Conservation (phyloP, 805 yeast species). For the Candida nanaspora region DNA sequence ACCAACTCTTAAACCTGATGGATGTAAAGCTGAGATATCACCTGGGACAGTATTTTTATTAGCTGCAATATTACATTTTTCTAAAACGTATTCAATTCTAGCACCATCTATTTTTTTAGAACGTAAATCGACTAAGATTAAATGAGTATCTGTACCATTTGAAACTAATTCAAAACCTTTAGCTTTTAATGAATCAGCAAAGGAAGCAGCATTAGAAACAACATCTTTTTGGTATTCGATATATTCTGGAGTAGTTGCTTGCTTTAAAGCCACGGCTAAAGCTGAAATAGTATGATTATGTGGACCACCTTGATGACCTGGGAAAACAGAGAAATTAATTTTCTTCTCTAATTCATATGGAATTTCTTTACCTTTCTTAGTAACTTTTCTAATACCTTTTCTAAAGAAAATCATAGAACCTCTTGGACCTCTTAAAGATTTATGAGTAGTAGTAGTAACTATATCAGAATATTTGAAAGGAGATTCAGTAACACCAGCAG, state of each 20-base stretch:
- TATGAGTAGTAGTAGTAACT: slow-evolving; percentile 97
- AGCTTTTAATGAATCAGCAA: slow-evolving; percentile 58
- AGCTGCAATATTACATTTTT: slow-evolving; percentile 86
- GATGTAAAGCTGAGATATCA: slow-evolving; percentile 91
- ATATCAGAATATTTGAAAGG: slow-evolving; percentile 93
- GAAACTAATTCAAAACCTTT: slow-evolving; percentile 78
- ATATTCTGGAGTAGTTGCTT: slow-evolving; percentile 84
- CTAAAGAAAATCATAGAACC: slow-evolving; percentile 98
- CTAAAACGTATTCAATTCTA: slow-evolving; percentile 84
- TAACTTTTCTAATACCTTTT: slow-evolving; percentile 81
- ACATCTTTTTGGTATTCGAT: slow-evolving; percentile 80
- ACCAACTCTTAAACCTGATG: slow-evolving; percentile 95
- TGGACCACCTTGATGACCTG: slow-evolving; percentile 99
- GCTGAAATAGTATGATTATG: slow-evolving; percentile 98
- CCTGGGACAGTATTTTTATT: slow-evolving; percentile 97
- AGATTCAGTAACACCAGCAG: slow-evolving; percentile 89
- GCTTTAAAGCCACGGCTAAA: slow-evolving; percentile 89
- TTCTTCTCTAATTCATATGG: slow-evolving; percentile 82
- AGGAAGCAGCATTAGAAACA: slow-evolving; percentile 69
- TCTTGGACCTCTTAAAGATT: slow-evolving; percentile 97
- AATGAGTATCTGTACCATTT: slow-evolving; percentile 91
- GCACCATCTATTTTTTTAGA: slow-evolving; percentile 89
- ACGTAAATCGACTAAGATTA: slow-evolving; percentile 78
- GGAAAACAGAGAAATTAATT: slow-evolving; percentile 96
- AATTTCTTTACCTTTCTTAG: slow-evolving; percentile 80